phyloP scores from a whole-genome alignment of 495 filamentous ascomycete genomes.

The Penicillium atrosanguineum region DNA sequence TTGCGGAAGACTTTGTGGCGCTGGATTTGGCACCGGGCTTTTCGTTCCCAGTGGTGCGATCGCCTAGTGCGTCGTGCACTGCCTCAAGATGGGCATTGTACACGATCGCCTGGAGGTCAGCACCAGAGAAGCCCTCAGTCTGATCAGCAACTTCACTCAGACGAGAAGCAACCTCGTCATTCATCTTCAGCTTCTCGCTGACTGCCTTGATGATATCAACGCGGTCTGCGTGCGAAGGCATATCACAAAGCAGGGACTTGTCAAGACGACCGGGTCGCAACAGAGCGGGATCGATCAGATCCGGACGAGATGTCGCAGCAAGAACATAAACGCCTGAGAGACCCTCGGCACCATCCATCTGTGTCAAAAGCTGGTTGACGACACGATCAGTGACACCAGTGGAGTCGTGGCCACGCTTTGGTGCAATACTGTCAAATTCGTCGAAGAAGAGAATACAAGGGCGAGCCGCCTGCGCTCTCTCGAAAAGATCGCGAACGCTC shows the following conservation, averaged over 20 bases:
- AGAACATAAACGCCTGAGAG: slow-evolving; percentile 93
- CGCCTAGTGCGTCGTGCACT: slow-evolving; percentile 85
- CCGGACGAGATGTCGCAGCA: slow-evolving; percentile 85
- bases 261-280: slow-evolving; percentile 86
- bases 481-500: slow-evolving; percentile 89
- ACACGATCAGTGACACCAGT: slow-evolving; percentile 98
- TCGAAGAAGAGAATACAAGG: slow-evolving; percentile 97
- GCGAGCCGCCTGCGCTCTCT: slow-evolving; percentile 81
- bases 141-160: slow-evolving; percentile 65
- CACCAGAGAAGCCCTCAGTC: slow-evolving; percentile 92
- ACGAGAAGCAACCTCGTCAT: slow-evolving; percentile 49
- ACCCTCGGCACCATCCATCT: slow-evolving; percentile 98
- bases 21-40: slow-evolving; percentile 37
- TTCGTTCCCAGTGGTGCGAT: slow-evolving; percentile 43
- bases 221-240: slow-evolving; percentile 74
- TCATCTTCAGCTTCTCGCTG: slow-evolving; percentile 71
- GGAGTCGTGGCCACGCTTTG: slow-evolving; percentile 93
- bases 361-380: slow-evolving; percentile 94
- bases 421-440: slow-evolving; percentile 96
- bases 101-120: slow-evolving; percentile 90
- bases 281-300: slow-evolving; percentile 91
- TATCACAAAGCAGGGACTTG: slow-evolving; percentile 85
- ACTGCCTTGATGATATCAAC: slow-evolving; percentile 84
- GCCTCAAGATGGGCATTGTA: slow-evolving; percentile 97
- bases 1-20: slow-evolving; percentile 24